Evolutionary conservation across 2,329 filamentous ascomycete species (phyloP).

Genomic region (Teratosphaeria epicoccoides): DNA sequence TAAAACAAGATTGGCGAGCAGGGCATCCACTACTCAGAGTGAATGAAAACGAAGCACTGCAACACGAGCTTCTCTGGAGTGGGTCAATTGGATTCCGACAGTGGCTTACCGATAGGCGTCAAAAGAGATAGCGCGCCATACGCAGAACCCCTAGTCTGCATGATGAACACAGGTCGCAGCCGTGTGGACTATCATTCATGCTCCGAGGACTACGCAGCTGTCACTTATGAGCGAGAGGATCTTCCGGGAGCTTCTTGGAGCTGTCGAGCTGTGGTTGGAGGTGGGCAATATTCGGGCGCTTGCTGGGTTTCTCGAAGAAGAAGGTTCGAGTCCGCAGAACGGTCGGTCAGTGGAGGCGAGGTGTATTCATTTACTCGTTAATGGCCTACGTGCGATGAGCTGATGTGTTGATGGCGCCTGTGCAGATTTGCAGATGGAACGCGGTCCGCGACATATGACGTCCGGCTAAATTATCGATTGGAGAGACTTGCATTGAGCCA

Average conservation of each 20-base stretch:
- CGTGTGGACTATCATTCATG: not conserved
- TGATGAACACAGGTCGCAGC: conserved; percentile 4
- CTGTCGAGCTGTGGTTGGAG: not conserved
- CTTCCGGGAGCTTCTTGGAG: not conserved
- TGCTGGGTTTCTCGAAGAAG: not conserved
- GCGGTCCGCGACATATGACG: not conserved
- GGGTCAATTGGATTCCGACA: conserved; percentile 12
- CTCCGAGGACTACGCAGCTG: not conserved
- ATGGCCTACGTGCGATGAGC: not conserved
- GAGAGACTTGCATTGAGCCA: not conserved
- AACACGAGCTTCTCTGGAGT: conserved; percentile 13
- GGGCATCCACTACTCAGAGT: not conserved
- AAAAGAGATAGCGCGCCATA: conserved; percentile 17
- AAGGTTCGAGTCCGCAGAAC: not conserved
- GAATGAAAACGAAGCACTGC: not conserved
- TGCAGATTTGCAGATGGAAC: no score
- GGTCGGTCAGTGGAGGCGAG: no score
- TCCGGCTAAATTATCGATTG: not conserved
- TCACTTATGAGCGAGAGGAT: not conserved
- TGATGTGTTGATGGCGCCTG: no score
- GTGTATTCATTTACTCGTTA: no score
- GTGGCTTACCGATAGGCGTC: conserved; percentile 23
- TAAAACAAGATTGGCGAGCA: not conserved
- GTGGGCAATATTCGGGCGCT: not conserved
- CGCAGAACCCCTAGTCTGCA: conserved; percentile 10